Evolutionary conservation across 1,139 yeast genomes (phyloP).

Genomic region (Taphrina betulina): DNA sequence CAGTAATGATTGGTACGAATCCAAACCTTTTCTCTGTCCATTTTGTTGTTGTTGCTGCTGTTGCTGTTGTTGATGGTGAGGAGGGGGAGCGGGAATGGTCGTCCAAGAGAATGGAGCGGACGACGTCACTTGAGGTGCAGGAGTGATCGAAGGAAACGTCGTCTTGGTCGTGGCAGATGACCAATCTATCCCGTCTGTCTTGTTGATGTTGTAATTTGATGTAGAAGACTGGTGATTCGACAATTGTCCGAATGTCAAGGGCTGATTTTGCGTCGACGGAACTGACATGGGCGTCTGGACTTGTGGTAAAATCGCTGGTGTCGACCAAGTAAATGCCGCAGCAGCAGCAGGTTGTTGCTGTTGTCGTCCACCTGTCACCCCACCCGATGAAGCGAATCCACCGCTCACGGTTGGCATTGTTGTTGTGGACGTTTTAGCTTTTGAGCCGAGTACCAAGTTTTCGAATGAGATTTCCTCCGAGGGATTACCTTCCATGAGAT

Average conservation of each 20-base stretch:
- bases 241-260: background rate
- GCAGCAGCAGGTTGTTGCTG: background rate
- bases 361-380: no score
- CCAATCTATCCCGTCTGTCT: constrained; percentile 17
- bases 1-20: constrained; percentile 24
- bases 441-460: constrained; percentile 18
- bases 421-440: background rate
- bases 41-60: background rate
- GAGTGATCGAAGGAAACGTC: background rate
- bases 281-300: background rate
- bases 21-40: constrained; percentile 1
- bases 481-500: constrained; percentile 7
- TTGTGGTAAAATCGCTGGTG: constrained; percentile 14
- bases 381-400: no score
- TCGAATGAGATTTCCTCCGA: constrained; percentile 27
- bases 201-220: background rate
- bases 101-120: background rate
- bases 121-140: background rate
- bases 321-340: constrained; percentile 23
- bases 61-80: background rate
- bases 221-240: background rate
- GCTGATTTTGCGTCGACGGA: background rate
- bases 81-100: background rate
- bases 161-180: constrained; percentile 6
- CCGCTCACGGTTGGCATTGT: no score